These are phyloP conservation scores for Gossypium lobatum DNA, from an alignment of 441 rosid species.

Conservation along the genomic window DNA sequence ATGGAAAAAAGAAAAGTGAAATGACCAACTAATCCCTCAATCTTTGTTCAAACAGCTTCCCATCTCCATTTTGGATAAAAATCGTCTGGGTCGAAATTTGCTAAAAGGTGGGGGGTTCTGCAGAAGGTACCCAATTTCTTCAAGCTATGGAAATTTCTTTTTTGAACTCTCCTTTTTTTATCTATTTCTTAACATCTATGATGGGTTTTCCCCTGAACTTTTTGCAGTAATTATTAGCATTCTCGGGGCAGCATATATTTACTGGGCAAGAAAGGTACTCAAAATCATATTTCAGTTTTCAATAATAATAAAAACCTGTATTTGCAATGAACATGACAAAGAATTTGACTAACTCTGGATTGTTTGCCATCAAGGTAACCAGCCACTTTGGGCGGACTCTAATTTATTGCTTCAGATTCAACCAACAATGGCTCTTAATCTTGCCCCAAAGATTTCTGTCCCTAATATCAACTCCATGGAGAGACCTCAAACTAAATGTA, in stretches of 20 bases:
- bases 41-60: background rate
- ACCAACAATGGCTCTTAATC: slow-evolving; percentile 31
- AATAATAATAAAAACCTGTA: too few relatives aligned
- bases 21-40: background rate
- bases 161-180: too few relatives aligned
- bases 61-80: background rate
- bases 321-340: background rate
- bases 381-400: background rate
- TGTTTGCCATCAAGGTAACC: background rate
- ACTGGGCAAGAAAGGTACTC: too few relatives aligned
- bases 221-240: background rate
- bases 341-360: background rate
- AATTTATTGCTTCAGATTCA: background rate
- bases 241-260: background rate
- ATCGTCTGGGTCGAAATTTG: background rate
- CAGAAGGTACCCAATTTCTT: background rate
- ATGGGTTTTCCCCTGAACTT: background rate
- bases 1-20: background rate
- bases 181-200: background rate
- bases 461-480: slow-evolving; percentile 11
- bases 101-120: background rate
- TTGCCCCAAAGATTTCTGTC: slow-evolving; percentile 35
- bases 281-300: background rate
- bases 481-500: slow-evolving; percentile 22
- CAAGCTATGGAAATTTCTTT: background rate